Conservation (phyloP, 1,284 basidiomycete species). For the Cystobasidiaceae sp. region DNA sequence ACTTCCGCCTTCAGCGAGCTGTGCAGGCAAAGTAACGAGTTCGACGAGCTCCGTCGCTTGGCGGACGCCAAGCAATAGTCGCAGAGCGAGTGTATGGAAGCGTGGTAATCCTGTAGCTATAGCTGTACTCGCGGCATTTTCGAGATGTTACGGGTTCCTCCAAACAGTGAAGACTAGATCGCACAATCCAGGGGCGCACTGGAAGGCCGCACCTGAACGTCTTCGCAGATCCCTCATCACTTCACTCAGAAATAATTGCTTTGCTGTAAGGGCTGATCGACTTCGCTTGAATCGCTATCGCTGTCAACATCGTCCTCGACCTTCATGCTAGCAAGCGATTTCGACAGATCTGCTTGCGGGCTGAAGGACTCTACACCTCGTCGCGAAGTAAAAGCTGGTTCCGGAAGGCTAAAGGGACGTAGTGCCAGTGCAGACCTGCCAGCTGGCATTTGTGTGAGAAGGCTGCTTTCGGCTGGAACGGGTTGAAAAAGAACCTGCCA, state of each 20-base stretch:
- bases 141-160: background rate
- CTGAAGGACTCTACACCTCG: background rate
- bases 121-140: no score
- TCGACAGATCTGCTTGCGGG: conserved; percentile 2
- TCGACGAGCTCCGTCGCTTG: conserved; percentile 13
- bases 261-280: conserved; percentile 17
- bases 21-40: conserved; percentile 17
- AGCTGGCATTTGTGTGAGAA: conserved; percentile 70
- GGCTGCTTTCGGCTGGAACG: conserved; percentile 63
- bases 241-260: conserved; percentile 34
- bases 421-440: conserved; percentile 69
- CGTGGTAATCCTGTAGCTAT: no score
- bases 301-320: conserved; percentile 11
- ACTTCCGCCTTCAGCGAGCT: conserved; percentile 27
- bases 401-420: conserved; percentile 62
- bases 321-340: background rate
- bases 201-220: background rate
- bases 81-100: no score
- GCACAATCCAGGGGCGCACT: no score
- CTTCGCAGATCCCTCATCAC: no score
- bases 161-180: background rate
- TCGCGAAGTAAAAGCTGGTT: conserved; percentile 54
- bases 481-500: conserved; percentile 74
- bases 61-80: conserved; percentile 3
- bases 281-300: conserved; percentile 27